Evolutionary conservation across 345 rosid genomes (phyloP), one percentile per base, ranked within the genome.

Genomic region (Syzygium jambos): DNA sequence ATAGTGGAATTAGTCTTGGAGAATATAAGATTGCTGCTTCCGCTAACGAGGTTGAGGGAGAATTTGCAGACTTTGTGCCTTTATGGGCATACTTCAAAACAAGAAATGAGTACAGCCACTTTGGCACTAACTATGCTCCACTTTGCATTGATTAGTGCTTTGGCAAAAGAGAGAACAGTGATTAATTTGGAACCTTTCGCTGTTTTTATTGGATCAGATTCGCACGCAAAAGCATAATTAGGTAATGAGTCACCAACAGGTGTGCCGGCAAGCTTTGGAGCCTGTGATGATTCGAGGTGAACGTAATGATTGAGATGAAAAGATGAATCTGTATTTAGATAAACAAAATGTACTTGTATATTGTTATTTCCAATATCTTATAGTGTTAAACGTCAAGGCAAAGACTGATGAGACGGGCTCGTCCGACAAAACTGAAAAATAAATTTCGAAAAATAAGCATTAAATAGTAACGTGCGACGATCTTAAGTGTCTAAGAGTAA

Each of bases 381-480:
- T 29, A 14, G 5, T 3, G 38, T 25, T 14, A 14, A 59, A 61
- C 73, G 0, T 11, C 17, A 6, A 1, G n/a, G 34, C 17, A 3
- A n/a, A n/a, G 30, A 61, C 9, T 2, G 17, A n/a, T 3, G 30
- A 25, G 30, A 56, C 6, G 0, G 13, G 61, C n/a, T 23, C 15
- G 0, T 25, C 46, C 15, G 1, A 25, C 65, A 57, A 0, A 61
- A 61, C 7, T 61, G 27, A 8, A n/a, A n/a, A 12, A 13, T 13
- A 13, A 13, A 3, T 13, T 61, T n/a, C 0, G 17, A n/a, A 4
- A 27, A 61, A 13, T 61, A 61, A 13, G 68, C 29, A 59, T 27
- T 27, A 11, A 2, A 14, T 15, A 29, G 22, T 8, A 7, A 1
- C 17, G 1, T 16, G 4, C 6, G 10, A 55, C 7, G 46, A 43